These are phyloP conservation scores for Leucocoprinus leucothites DNA, from an alignment of 768 basidiomycete genomes.

Conservation along the genomic window DNA sequence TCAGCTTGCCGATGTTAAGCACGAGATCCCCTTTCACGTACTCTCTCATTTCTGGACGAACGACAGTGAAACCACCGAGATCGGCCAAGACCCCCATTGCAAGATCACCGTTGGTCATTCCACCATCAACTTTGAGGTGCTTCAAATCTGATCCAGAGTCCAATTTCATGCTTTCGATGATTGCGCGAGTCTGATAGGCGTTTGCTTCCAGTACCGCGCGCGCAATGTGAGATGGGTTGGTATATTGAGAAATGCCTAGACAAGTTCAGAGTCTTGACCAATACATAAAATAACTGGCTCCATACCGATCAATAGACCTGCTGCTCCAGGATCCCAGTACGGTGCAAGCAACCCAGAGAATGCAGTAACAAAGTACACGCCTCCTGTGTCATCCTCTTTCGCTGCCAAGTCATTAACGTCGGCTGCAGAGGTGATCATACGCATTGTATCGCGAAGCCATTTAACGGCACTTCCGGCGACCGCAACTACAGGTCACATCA, in stretches of 20 bases:
- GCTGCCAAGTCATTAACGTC: conserved; percentile 87
- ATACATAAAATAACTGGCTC: conserved; percentile 3
- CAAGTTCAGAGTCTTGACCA: neutral
- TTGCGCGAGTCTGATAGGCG: conserved; percentile 93
- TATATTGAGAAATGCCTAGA: conserved; percentile 77
- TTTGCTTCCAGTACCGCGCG: conserved; percentile 96
- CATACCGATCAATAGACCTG: conserved; percentile 77
- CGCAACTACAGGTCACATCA: conserved; percentile 49
- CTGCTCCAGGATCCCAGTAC: conserved; percentile 95
- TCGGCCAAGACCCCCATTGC: conserved; percentile 87
- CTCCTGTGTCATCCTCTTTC: conserved; percentile 75
- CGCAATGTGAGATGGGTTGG: conserved; percentile 89
- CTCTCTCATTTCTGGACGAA: conserved; percentile 97
- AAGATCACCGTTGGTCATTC: conserved; percentile 92
- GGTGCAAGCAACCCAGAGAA: conserved; percentile 96
- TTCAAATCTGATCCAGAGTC: conserved; percentile 81
- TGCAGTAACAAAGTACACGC: conserved; percentile 95
- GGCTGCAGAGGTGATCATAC: conserved; percentile 70
- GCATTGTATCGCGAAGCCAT: conserved; percentile 93
- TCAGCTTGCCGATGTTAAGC: neutral
- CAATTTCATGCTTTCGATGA: conserved; percentile 92
- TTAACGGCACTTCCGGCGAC: conserved; percentile 96
- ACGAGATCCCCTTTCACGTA: conserved; percentile 34
- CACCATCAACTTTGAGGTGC: conserved; percentile 95
- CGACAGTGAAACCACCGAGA: conserved; percentile 87